A percentile compares a stretch with the other conserved stretches of the same genome.
These are phyloP conservation scores for Rhizopogon sp. DNA, from an alignment of 768 basidiomycete species.

Conservation along the genomic window DNA sequence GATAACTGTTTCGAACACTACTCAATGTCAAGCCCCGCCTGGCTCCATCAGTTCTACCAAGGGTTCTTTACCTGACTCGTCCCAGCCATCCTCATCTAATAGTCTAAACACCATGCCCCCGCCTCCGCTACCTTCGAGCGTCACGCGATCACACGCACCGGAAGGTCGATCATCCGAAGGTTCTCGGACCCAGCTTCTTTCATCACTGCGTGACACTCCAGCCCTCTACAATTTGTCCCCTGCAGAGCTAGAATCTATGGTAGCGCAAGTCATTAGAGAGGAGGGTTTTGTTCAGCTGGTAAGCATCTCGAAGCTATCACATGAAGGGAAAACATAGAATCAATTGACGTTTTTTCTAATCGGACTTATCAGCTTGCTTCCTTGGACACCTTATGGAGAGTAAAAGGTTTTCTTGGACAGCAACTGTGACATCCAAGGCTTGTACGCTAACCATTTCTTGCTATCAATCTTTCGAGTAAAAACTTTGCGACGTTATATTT, in stretches of 20 bases:
- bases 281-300: slow-evolving; percentile 79
- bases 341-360: neutral
- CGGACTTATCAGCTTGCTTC: slow-evolving; percentile 41
- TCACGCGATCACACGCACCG: neutral
- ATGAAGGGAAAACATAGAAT: neutral
- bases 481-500: neutral
- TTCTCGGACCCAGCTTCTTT: slow-evolving; percentile 21
- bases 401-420: slow-evolving; percentile 34
- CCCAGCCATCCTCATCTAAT: slow-evolving; percentile 25
- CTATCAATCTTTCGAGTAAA: neutral
- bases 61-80: slow-evolving; percentile 27
- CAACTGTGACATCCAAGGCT: slow-evolving; percentile 1
- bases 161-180: neutral
- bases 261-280: slow-evolving; percentile 61
- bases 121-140: slow-evolving; percentile 22
- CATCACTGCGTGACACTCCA: slow-evolving; percentile 39
- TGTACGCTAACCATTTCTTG: neutral
- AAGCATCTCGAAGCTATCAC: slow-evolving; percentile 10
- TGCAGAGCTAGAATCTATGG: slow-evolving; percentile 47
- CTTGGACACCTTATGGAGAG: slow-evolving; percentile 49
- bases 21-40: neutral
- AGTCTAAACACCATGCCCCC: slow-evolving; percentile 23
- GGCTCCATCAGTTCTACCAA: slow-evolving; percentile 3
- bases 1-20: neutral
- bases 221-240: slow-evolving; percentile 51